Percentiles rank a stretch among this genome's conserved stretches.
phyloP scores from a whole-genome alignment of 345 rosid species.

The Citrus maxima region DNA sequence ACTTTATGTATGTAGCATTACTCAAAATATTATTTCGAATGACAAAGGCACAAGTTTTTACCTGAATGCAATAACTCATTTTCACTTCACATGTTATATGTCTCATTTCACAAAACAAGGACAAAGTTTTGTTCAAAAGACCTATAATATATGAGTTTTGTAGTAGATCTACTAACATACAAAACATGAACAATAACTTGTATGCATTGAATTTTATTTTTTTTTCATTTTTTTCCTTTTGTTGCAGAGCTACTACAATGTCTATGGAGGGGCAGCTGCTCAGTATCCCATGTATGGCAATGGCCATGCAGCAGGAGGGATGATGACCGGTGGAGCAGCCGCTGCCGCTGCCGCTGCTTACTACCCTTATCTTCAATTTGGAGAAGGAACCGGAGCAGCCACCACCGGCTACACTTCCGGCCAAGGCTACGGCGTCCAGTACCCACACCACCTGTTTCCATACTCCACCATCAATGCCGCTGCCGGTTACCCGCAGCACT shows the following conservation, averaged over 20 bases:
- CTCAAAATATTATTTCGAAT: no score
- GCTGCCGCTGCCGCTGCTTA: conserved; percentile 45
- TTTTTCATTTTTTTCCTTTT: background rate
- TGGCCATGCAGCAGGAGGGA: conserved; percentile 46
- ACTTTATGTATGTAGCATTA: no score
- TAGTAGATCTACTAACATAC: background rate
- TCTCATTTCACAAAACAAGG: background rate
- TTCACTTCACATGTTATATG: background rate
- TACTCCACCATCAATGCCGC: conserved; percentile 60
- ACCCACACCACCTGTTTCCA: conserved; percentile 73
- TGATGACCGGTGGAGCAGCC: conserved; percentile 51
- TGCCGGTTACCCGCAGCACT: conserved; percentile 67
- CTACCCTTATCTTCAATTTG: conserved; percentile 82
- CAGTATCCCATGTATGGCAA: conserved; percentile 79
- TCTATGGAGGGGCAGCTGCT: conserved; percentile 73
- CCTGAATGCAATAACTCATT: background rate
- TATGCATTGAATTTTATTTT: background rate
- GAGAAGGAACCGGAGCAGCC: conserved; percentile 65
- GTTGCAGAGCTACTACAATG: conserved; percentile 73
- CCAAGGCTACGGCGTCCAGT: conserved; percentile 63
- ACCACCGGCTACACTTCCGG: conserved; percentile 53
- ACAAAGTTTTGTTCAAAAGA: background rate
- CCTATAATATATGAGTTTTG: background rate
- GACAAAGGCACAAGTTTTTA: no score
- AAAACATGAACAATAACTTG: background rate